Evolutionary conservation across 2,329 filamentous ascomycete genomes (phyloP).

Genomic region (Fusarium stilboides): DNA sequence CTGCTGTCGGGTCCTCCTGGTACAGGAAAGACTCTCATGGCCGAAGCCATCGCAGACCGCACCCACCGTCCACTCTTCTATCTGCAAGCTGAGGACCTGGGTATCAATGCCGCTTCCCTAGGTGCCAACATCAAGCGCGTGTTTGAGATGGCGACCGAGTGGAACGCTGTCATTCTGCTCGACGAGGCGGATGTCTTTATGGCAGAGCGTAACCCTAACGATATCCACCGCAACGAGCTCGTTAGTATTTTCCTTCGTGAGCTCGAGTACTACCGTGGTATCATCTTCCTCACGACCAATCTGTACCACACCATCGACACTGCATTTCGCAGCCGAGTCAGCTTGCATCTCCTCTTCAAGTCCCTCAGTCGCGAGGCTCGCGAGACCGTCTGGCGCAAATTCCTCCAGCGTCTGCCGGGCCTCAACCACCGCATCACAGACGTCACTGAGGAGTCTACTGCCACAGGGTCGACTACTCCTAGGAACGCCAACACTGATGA

Average conservation of each 20-base stretch:
- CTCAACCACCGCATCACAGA: conserved; percentile 8
- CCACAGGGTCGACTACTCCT: conserved; percentile 22
- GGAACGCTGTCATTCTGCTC: conserved; percentile 66
- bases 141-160: conserved; percentile 64
- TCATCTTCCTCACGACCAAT: conserved; percentile 64
- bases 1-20: conserved; percentile 63
- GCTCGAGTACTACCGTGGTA: conserved; percentile 62
- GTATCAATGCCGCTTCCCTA: conserved; percentile 59
- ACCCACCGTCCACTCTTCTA: conserved; percentile 62
- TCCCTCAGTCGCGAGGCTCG: conserved; percentile 58
- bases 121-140: conserved; percentile 64
- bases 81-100: conserved; percentile 64
- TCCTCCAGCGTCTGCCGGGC: conserved; percentile 56
- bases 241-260: conserved; percentile 64
- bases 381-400: conserved; percentile 62
- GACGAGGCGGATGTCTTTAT: conserved; percentile 70
- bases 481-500: conserved; percentile 1
- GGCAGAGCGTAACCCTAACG: conserved; percentile 60
- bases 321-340: conserved; percentile 64
- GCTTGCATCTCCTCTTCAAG: conserved; percentile 63
- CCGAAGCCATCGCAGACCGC: conserved; percentile 61
- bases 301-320: conserved; percentile 59
- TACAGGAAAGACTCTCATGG: conserved; percentile 64
- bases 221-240: conserved; percentile 65
- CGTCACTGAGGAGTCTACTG: conserved; percentile 5